Conservation (phyloP, 2,329 filamentous ascomycete species). For the Paraconiothyrium sp. region DNA sequence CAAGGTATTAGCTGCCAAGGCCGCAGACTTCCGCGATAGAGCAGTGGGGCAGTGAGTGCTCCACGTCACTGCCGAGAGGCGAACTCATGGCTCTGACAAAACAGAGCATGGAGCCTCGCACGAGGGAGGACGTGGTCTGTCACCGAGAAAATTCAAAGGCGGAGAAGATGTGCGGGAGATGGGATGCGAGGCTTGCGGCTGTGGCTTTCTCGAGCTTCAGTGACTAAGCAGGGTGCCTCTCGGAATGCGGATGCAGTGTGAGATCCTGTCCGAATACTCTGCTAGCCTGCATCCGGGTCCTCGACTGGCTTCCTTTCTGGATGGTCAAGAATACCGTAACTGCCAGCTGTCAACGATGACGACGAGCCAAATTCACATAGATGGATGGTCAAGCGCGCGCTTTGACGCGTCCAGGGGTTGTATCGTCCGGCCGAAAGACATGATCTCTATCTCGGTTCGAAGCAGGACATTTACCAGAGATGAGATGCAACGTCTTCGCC, state of each 20-base stretch:
- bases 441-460: slow-evolving; percentile 11
- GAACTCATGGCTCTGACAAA: neutral
- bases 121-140: neutral
- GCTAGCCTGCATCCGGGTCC: neutral
- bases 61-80: slow-evolving; percentile 11
- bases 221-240: neutral
- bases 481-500: slow-evolving; percentile 5
- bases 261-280: neutral
- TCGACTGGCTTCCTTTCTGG: neutral
- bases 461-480: slow-evolving; percentile 15
- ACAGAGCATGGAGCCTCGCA: neutral
- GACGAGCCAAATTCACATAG: neutral
- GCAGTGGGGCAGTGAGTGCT: neutral
- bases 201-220: neutral
- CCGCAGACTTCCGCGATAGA: slow-evolving; percentile 15
- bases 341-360: slow-evolving; percentile 7
- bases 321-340: neutral
- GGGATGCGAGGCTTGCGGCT: neutral
- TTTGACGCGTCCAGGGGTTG: slow-evolving; percentile 6
- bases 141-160: neutral
- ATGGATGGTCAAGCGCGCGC: neutral
- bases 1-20: slow-evolving; percentile 1
- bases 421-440: neutral
- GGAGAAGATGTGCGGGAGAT: slow-evolving; percentile 5
- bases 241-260: neutral